Percentiles rank a stretch among this genome's conserved stretches.
Evolutionary conservation across 2,329 filamentous ascomycete species (phyloP).

Genomic region (Venturiaceae sp.): DNA sequence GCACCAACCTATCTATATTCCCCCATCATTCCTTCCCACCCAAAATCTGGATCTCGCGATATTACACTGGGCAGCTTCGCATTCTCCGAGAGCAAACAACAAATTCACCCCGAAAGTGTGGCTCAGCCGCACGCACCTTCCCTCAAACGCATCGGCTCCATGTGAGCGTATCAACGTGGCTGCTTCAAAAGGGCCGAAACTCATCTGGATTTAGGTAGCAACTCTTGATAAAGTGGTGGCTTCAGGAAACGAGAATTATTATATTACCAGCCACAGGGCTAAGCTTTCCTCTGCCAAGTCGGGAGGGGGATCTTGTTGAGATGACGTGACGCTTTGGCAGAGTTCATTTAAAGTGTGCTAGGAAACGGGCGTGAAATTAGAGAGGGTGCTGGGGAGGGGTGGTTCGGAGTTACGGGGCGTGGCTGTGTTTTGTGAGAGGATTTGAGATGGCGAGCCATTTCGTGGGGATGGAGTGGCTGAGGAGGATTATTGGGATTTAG

Average conservation of each 20-base stretch:
- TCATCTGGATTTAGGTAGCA: not conserved
- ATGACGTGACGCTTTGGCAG: not conserved
- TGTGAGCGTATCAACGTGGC: not conserved
- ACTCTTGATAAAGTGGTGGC: not conserved
- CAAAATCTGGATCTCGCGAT: not conserved
- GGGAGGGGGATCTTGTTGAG: not conserved
- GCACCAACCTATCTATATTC: not conserved
- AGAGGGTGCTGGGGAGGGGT: not conserved
- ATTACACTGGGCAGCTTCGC: not conserved
- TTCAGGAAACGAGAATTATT: not conserved
- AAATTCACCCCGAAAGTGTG: too few species aligned
- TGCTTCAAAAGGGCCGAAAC: not conserved
- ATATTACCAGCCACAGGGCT: not conserved
- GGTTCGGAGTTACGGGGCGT: not conserved
- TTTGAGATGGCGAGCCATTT: not conserved
- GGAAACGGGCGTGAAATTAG: not conserved
- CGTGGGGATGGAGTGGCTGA: not conserved
- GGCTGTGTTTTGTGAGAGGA: not conserved
- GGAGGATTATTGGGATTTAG: not conserved
- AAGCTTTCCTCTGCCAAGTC: not conserved
- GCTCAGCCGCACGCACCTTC: not conserved
- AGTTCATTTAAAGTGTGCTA: not conserved
- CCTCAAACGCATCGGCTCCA: not conserved
- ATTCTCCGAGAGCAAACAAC: not conserved
- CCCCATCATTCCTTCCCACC: not conserved